Evolutionary conservation across 2,329 filamentous ascomycete species (phyloP), one percentile per base, ranked within the genome.

Genomic region (Huntiella abstrusa): DNA sequence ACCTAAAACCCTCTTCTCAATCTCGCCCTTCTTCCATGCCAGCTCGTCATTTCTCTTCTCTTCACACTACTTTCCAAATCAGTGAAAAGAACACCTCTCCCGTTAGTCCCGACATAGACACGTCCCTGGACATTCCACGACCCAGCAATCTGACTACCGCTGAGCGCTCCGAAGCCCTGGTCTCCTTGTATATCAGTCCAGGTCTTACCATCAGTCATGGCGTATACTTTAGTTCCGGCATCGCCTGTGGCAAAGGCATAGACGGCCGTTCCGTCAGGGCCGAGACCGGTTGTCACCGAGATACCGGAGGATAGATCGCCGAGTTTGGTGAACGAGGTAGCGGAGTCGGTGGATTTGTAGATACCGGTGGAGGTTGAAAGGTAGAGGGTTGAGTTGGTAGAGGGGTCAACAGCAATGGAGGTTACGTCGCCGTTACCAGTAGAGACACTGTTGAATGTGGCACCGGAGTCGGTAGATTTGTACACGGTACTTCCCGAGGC

Each of bases 351-450:
- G 7, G 68, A 71, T 52, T 65, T 65, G 59, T 70, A 75, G 41
- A 77, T 57, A 4, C 73, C 73, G 0, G 54, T 58, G 45, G 73
- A 62, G 0, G 71, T 74, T 1, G 71, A 72, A 1, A 71, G 70
- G 57, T 67, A 73, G 41, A 83, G 65, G 41, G 76, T 71, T 10
- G 79, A 77, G 0, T 73, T 70, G 8, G 64, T 62, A 4, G 67
- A 64, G 0, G 75, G 74, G 51, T 77, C 66, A 1, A 64, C 64
- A 12, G 69, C 70, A 7, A 81, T 64, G 33, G 68, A 65, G 35
- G 74, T 74, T n/a, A 36, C 15, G 34, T n/a, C 12, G 11, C 12
- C 12, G 48, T 80, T 60, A 13, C 60, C 55, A 2, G 58, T 63
- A 3, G 61, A 63, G 0, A 52, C 58, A 5, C 59, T 55, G 3